Evolutionary conservation across 805 yeast species (phyloP).

Genomic region (Ogataea corticis): DNA sequence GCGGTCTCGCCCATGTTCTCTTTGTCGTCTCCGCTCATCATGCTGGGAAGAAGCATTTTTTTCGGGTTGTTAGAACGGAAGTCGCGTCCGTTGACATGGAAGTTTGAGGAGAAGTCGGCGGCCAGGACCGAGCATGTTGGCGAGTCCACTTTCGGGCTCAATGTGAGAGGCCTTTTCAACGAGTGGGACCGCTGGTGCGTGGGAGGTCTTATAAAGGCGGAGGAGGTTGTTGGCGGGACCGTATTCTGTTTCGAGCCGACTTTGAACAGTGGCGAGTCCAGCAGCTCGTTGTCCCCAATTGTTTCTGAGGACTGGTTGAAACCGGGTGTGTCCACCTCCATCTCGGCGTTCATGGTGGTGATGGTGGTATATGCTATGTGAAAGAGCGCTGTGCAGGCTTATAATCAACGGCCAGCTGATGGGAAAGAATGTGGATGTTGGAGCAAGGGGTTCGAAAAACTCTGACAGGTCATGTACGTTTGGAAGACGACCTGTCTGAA

Average conservation of each 20-base stretch:
- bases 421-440: too few species aligned
- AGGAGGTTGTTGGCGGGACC: neutral
- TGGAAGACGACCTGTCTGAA: too few species aligned
- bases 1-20: slow-evolving; percentile 9
- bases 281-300: slow-evolving; percentile 13
- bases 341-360: slow-evolving; percentile 10
- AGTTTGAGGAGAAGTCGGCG: slow-evolving; percentile 39
- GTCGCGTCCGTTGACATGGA: slow-evolving; percentile 32
- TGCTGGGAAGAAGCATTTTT: slow-evolving; percentile 23
- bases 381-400: too few species aligned
- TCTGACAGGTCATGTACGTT: too few species aligned
- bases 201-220: slow-evolving; percentile 4
- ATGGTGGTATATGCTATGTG: too few species aligned
- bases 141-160: slow-evolving; percentile 39
- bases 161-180: slow-evolving; percentile 33
- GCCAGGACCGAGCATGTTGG: slow-evolving; percentile 40
- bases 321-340: slow-evolving; percentile 31
- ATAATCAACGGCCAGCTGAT: too few species aligned
- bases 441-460: too few species aligned
- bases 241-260: neutral
- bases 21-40: slow-evolving; percentile 22
- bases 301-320: slow-evolving; percentile 15
- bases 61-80: slow-evolving; percentile 21
- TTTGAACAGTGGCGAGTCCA: slow-evolving; percentile 27
- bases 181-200: slow-evolving; percentile 26